These are phyloP conservation scores for Nannochloropsis granulata DNA, from an alignment of 108 stramenopile genomes.

Conservation along the genomic window DNA sequence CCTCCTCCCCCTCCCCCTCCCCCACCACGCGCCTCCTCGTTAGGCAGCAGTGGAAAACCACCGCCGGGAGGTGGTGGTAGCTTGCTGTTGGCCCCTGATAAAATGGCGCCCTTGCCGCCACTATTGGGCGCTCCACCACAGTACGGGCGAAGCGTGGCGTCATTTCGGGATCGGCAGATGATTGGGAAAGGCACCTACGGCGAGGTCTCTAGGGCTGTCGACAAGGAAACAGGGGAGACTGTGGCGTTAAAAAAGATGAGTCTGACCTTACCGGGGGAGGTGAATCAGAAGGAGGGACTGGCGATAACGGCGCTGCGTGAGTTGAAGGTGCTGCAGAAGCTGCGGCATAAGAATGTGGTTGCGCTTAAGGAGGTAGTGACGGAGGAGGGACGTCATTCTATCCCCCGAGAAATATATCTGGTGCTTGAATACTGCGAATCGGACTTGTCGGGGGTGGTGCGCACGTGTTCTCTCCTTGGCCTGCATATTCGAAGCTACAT, in stretches of 20 bases:
- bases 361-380: not conserved
- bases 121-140: not conserved
- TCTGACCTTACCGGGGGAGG: not conserved
- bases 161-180: not conserved
- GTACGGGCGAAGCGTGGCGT: not conserved
- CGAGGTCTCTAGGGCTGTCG: not conserved
- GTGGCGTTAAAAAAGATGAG: not conserved
- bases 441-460: not conserved
- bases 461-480: not conserved
- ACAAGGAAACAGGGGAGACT: not conserved
- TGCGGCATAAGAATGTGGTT: not conserved
- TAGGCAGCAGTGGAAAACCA: not conserved
- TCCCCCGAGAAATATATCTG: not conserved
- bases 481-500: not conserved
- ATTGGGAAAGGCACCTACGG: not conserved
- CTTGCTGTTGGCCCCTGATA: not conserved
- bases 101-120: not conserved
- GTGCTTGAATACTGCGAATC: not conserved
- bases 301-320: not conserved
- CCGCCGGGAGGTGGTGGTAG: not conserved
- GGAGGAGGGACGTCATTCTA: not conserved
- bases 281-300: not conserved
- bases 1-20: not conserved
- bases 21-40: not conserved
- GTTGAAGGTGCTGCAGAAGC: not conserved